phyloP scores from a whole-genome alignment of 2,329 filamentous ascomycete genomes.

The Fusarium pseudocircinatum region DNA sequence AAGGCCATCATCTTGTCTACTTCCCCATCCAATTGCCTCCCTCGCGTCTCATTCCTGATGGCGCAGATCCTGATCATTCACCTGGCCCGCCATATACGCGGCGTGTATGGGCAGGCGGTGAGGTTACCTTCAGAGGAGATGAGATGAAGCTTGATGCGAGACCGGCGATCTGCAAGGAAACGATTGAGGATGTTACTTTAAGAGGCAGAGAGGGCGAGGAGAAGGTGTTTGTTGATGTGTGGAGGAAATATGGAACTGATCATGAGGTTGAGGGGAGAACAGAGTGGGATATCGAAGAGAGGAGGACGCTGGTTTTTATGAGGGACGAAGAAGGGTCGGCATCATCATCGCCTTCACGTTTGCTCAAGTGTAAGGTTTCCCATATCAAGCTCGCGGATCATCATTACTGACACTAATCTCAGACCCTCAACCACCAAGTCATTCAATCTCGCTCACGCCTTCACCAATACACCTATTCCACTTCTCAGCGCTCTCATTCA shows the following conservation, averaged over 20 bases:
- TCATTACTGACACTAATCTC: background rate
- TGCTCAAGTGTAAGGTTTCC: conserved; percentile 43
- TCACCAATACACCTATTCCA: conserved; percentile 81
- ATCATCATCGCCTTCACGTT: conserved; percentile 21
- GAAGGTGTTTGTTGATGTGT: conserved; percentile 63
- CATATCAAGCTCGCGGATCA: background rate
- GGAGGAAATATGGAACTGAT: conserved; percentile 54
- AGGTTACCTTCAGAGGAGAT: conserved; percentile 63
- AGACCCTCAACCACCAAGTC: conserved; percentile 50
- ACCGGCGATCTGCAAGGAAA: conserved; percentile 57
- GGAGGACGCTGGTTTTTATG: conserved; percentile 64
- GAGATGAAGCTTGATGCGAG: conserved; percentile 52
- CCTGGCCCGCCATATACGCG: conserved; percentile 77
- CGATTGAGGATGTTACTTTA: conserved; percentile 51
- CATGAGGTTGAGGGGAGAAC: conserved; percentile 33
- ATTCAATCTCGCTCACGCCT: conserved; percentile 67
- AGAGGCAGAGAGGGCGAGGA: conserved; percentile 48
- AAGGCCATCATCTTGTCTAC: conserved; percentile 85
- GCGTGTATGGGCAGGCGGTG: conserved; percentile 90
- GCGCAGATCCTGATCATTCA: conserved; percentile 82
- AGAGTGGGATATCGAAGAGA: conserved; percentile 55
- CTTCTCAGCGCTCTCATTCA: conserved; percentile 91
- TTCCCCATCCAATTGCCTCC: conserved; percentile 77
- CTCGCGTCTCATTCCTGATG: conserved; percentile 76
- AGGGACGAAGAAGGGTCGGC: conserved; percentile 43